These are phyloP conservation scores for Trichothecium sympodiale DNA, from an alignment of 2,329 filamentous ascomycete genomes.

Conservation along the genomic window DNA sequence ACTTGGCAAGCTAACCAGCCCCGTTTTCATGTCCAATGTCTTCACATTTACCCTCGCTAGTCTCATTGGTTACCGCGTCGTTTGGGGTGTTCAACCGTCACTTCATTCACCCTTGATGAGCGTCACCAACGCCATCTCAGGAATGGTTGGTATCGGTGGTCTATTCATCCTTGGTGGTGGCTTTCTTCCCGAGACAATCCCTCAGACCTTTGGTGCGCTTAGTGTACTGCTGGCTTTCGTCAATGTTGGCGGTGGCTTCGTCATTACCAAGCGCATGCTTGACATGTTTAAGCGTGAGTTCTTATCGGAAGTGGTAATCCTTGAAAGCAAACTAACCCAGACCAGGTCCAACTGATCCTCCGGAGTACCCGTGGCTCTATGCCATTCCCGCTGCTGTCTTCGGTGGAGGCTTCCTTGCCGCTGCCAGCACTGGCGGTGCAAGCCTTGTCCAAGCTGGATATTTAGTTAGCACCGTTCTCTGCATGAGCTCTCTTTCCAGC, in stretches of 20 bases:
- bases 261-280: constrained; percentile 87
- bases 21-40: constrained; percentile 78
- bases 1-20: constrained; percentile 70
- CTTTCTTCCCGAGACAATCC: constrained; percentile 64
- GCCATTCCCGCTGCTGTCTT: constrained; percentile 67
- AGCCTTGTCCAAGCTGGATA: constrained; percentile 83
- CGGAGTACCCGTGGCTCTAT: constrained; percentile 83
- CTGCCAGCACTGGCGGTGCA: constrained; percentile 69
- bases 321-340: neutral
- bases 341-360: constrained; percentile 65
- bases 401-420: constrained; percentile 69
- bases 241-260: constrained; percentile 80
- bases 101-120: constrained; percentile 86
- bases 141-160: constrained; percentile 82
- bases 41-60: constrained; percentile 79
- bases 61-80: constrained; percentile 76
- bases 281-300: constrained; percentile 71
- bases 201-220: constrained; percentile 64
- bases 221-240: constrained; percentile 81
- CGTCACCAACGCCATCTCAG: constrained; percentile 86
- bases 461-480: constrained; percentile 72
- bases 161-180: constrained; percentile 84
- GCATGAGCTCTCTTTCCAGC: constrained; percentile 73
- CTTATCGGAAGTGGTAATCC: too few relatives aligned
- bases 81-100: constrained; percentile 77